Evolutionary conservation across 2,329 filamentous ascomycete genomes (phyloP).

Genomic region (Epichloe typhina): DNA sequence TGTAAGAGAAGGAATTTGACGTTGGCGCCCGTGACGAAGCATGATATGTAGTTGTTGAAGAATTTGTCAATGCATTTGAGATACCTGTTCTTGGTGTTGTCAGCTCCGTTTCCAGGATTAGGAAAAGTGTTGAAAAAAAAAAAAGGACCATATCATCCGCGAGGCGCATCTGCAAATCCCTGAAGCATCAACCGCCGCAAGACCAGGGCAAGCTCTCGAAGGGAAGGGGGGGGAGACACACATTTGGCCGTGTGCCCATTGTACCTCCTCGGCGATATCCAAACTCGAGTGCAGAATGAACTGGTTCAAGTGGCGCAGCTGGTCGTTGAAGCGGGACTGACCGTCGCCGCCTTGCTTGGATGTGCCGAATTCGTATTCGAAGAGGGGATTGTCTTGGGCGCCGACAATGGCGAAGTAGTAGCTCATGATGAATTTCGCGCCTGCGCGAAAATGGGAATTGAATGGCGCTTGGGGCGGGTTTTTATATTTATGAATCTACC

Average conservation of each 20-base stretch:
- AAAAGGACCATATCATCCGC: not conserved
- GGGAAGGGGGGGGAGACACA: slow-evolving; percentile 25
- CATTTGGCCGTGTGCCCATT: slow-evolving; percentile 83
- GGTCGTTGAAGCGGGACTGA: slow-evolving; percentile 72
- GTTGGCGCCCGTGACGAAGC: slow-evolving; percentile 86
- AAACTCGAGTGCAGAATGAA: slow-evolving; percentile 91
- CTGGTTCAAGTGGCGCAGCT: slow-evolving; percentile 88
- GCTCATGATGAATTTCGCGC: slow-evolving; percentile 51
- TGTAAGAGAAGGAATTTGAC: slow-evolving; percentile 91
- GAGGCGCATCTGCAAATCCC: too few species aligned
- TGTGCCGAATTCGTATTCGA: slow-evolving; percentile 94
- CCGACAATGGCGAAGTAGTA: slow-evolving; percentile 98
- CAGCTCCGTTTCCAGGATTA: not conserved
- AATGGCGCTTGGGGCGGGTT: not conserved
- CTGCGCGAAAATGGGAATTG: not conserved
- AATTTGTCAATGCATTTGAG: slow-evolving; percentile 95
- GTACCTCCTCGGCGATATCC: slow-evolving; percentile 90
- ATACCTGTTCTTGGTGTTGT: slow-evolving; percentile 47
- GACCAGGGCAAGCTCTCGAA: not conserved
- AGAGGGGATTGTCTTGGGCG: slow-evolving; percentile 88
- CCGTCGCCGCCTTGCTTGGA: slow-evolving; percentile 94
- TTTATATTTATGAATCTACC: too few species aligned
- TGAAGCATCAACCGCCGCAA: not conserved
- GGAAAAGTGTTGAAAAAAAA: not conserved
- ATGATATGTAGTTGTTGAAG: slow-evolving; percentile 89